Base-by-base conservation (phyloP, 1,139 yeast genomes). In the Blastobotrys elegans region DNA sequence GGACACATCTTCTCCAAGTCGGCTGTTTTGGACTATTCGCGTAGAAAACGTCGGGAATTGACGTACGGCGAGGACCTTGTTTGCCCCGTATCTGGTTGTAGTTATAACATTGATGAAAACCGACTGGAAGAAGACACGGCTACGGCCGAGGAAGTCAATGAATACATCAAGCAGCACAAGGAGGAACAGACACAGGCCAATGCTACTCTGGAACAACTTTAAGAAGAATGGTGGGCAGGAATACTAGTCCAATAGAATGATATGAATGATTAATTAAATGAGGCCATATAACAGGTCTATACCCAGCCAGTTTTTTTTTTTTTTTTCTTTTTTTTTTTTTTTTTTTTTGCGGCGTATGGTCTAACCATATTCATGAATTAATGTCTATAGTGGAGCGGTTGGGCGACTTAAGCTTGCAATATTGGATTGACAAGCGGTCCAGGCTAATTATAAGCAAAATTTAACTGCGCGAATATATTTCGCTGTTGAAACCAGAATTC, bases 1-100 rank as follows among this genome's bases (percentile, higher is more conserved):
- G 49, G 54, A 17, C 65, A 61, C 42, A 56, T 63, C 7, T 62
- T 59, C 40, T 51, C 59, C 3, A 47, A 47, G 33, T 47, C 40
- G 4, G 63, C 65, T 13, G 56, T 62, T 18, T 21, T 6, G 20
- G 38, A 37, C 18, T 44, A 44, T 31, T n/a, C 38, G 5, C 27
- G 32, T 7, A 11, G 21, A n/a, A 30, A 24, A 26, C 18, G 38
- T 6, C 20, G 17, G 5, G 20, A 37, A 11, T 14, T 4, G 13
- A 22, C 32, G 17, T 4, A 21, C 7, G 20, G 43, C 6, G 44
- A 32, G 16, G 26, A n/a, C 3, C 18, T 32, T 24, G 43, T 35
- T 16, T 44, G 47, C 26, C 47, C 47, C 2, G 43, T 44, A 4
- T 10, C 14, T 22, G 47, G 47, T 2, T 44, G 47, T 22, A 13